Conservation (phyloP, 441 rosid genomes). For the Aleurites moluccanus region DNA sequence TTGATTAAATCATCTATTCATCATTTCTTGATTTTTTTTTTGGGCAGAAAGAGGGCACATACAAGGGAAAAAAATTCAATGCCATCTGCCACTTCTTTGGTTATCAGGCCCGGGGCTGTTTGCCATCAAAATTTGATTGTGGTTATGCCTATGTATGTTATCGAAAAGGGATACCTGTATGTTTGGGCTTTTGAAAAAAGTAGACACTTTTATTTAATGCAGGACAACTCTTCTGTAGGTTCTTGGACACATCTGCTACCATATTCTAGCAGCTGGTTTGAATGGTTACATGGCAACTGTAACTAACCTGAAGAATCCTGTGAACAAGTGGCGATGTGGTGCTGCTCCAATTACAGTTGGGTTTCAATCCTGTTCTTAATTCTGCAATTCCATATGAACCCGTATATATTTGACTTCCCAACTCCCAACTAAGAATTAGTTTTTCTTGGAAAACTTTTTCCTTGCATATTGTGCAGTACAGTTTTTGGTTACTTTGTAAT, state of each 20-base stretch:
- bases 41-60: slow-evolving; percentile 87
- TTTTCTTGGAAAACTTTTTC: neutral
- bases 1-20: slow-evolving; percentile 6
- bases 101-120: slow-evolving; percentile 98
- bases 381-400: neutral
- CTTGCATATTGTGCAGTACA: neutral
- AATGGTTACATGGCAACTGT: slow-evolving; percentile 98
- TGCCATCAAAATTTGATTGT: slow-evolving; percentile 96
- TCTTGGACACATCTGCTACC: slow-evolving; percentile 95
- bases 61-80: slow-evolving; percentile 95
- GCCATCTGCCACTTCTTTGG: slow-evolving; percentile 99
- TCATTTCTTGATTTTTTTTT: no score
- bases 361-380: slow-evolving; percentile 24
- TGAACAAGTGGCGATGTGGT: slow-evolving; percentile 95
- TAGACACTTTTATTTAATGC: slow-evolving; percentile 14
- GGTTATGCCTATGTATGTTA: slow-evolving; percentile 93
- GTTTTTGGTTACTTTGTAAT: neutral
- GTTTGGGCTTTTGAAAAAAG: neutral
- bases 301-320: slow-evolving; percentile 90
- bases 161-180: slow-evolving; percentile 10
- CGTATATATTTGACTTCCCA: neutral
- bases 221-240: slow-evolving; percentile 46
- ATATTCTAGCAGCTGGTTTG: slow-evolving; percentile 90
- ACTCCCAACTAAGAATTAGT: neutral
- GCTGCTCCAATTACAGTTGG: slow-evolving; percentile 94